Conservation (phyloP, 2,329 filamentous ascomycete genomes). For the Cladophialophora bantiana region DNA sequence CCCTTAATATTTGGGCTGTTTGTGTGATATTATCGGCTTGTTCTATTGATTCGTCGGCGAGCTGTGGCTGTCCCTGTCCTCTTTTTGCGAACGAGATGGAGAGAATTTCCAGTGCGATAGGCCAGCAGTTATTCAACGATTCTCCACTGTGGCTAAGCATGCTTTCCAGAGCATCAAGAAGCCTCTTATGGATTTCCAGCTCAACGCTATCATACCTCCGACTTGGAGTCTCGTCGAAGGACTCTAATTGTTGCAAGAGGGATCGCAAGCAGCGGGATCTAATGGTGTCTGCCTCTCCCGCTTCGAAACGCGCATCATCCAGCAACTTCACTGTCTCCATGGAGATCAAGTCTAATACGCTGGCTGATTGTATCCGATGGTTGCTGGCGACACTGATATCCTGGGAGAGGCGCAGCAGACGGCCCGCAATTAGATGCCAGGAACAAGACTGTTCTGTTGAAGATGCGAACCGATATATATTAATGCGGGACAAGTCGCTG, state of each 20-base stretch:
- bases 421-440: constrained; percentile 72
- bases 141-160: constrained; percentile 91
- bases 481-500: constrained; percentile 74
- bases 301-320: constrained; percentile 44
- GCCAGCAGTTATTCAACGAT: constrained; percentile 70
- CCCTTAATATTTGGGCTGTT: constrained; percentile 69
- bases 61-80: constrained; percentile 8
- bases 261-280: constrained; percentile 32
- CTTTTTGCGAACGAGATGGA: constrained; percentile 68
- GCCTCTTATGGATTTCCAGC: constrained; percentile 71
- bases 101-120: constrained; percentile 86
- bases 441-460: constrained; percentile 73
- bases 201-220: constrained; percentile 23
- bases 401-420: constrained; percentile 57
- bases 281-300: constrained; percentile 30
- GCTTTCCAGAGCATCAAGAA: constrained; percentile 79
- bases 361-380: constrained; percentile 62
- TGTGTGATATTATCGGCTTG: constrained; percentile 26
- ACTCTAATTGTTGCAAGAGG: constrained; percentile 33
- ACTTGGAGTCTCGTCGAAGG: constrained; percentile 12
- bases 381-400: constrained; percentile 49
- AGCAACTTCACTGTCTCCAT: constrained; percentile 53
- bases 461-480: constrained; percentile 74
- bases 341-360: constrained; percentile 62
- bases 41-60: constrained; percentile 44